phyloP scores from a whole-genome alignment of 2,329 filamentous ascomycete genomes.

The Zopfia rhizophila region DNA sequence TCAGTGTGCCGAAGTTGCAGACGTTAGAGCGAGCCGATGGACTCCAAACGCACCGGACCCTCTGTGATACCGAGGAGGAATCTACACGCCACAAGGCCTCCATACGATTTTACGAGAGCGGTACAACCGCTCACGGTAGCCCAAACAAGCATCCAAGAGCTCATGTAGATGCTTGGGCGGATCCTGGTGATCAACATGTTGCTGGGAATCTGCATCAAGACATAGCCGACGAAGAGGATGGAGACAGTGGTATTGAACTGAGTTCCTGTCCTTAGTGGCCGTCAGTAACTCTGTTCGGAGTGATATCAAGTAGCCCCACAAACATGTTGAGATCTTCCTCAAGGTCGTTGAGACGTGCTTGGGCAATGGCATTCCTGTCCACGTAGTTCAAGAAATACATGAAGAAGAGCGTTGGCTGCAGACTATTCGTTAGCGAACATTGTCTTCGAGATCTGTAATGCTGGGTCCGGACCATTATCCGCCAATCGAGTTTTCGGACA shows the following conservation, averaged over 20 bases:
- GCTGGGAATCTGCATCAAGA: constrained; percentile 51
- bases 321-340: constrained; percentile 59
- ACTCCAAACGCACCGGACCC: too few species aligned
- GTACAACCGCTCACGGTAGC: constrained; percentile 47
- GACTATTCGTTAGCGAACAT: too few species aligned
- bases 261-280: too few species aligned
- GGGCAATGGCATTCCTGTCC: constrained; percentile 70
- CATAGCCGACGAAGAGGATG: constrained; percentile 65
- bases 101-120: constrained; percentile 44
- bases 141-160: constrained; percentile 49
- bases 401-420: constrained; percentile 47
- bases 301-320: too few species aligned
- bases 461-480: constrained; percentile 39
- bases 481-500: constrained; percentile 37
- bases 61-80: constrained; percentile 47
- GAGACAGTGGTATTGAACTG: constrained; percentile 53
- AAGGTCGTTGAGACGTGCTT: constrained; percentile 69
- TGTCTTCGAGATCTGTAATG: too few species aligned
- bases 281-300: too few species aligned
- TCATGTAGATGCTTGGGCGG: constrained; percentile 44
- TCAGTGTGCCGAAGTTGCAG: too few species aligned
- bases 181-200: constrained; percentile 56
- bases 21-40: too few species aligned
- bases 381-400: constrained; percentile 50
- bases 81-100: constrained; percentile 42